Conservation (phyloP, 208 protist genomes). For the Balamuthia mandrillaris region DNA sequence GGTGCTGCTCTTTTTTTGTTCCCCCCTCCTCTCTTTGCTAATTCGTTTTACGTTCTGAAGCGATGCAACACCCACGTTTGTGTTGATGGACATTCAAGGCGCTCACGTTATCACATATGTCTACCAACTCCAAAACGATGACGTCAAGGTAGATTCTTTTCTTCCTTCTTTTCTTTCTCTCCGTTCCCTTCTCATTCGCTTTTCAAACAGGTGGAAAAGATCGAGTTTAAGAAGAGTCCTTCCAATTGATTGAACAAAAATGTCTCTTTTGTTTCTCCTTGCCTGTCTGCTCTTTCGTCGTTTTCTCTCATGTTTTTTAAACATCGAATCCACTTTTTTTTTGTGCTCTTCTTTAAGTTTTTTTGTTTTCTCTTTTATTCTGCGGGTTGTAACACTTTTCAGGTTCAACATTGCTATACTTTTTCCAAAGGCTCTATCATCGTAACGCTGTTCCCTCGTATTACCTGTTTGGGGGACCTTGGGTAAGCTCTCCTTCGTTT, state of each 20-base stretch:
- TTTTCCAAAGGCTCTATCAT: slow-evolving; percentile 48
- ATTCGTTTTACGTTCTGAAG: neutral
- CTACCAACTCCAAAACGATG: slow-evolving; percentile 61
- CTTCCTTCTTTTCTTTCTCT: neutral
- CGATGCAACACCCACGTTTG: slow-evolving; percentile 87
- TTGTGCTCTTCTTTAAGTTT: too few relatives aligned
- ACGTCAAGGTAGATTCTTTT: slow-evolving; percentile 63
- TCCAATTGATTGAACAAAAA: too few relatives aligned
- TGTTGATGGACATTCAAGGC: slow-evolving; percentile 93
- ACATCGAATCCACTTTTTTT: too few relatives aligned
- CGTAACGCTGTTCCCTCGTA: slow-evolving; percentile 61
- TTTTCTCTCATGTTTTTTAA: too few relatives aligned
- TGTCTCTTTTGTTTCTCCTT: too few relatives aligned
- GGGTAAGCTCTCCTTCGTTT: neutral
- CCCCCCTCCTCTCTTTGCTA: neutral
- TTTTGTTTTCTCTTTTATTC: too few relatives aligned
- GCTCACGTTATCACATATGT: slow-evolving; percentile 61
- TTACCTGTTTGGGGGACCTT: neutral
- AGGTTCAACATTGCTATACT: neutral
- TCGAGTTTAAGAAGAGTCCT: neutral
- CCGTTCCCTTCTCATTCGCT: neutral
- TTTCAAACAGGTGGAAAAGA: slow-evolving; percentile 22
- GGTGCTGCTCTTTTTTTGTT: neutral
- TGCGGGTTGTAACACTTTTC: too few relatives aligned
- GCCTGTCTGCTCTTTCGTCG: too few relatives aligned